These are phyloP conservation scores for Baorangia bicolor DNA, from an alignment of 768 basidiomycete genomes.

Conservation along the genomic window DNA sequence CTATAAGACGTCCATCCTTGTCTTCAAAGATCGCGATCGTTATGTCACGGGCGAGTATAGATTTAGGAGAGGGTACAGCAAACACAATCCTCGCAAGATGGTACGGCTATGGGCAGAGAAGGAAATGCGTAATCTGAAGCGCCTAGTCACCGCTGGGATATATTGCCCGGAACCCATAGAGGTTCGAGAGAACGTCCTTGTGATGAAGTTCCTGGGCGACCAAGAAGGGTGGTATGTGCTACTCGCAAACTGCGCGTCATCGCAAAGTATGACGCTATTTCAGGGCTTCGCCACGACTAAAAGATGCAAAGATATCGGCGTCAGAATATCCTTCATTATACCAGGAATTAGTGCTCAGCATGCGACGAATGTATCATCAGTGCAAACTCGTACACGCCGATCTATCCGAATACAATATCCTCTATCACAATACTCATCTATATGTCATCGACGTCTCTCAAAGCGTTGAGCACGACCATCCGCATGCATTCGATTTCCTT, in stretches of 20 bases:
- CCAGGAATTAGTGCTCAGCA: constrained; percentile 70
- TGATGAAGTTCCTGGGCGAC: constrained; percentile 91
- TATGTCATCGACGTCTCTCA: constrained; percentile 98
- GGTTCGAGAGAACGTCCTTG: constrained; percentile 94
- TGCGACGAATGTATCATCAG: constrained; percentile 82
- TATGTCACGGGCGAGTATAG: constrained; percentile 96
- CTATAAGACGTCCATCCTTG: constrained; percentile 96
- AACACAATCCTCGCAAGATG: constrained; percentile 96
- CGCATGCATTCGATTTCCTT: constrained; percentile 93
- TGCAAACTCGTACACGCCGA: constrained; percentile 98
- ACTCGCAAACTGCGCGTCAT: not conserved
- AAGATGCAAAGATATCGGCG: constrained; percentile 71
- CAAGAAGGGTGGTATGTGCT: constrained; percentile 71
- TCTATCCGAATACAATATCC: constrained; percentile 96
- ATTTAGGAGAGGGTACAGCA: constrained; percentile 88
- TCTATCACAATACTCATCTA: constrained; percentile 79
- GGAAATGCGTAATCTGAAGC: constrained; percentile 93
- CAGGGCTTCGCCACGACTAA: constrained; percentile 91
- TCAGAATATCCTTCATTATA: constrained; percentile 63
- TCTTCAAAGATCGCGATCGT: constrained; percentile 96
- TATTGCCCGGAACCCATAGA: constrained; percentile 87
- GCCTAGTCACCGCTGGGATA: constrained; percentile 80
- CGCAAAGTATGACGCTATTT: not conserved
- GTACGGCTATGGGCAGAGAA: constrained; percentile 99
- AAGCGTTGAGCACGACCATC: constrained; percentile 98